These are phyloP conservation scores for Tylopilus intermedius DNA, from an alignment of 768 basidiomycete species.

Conservation along the genomic window DNA sequence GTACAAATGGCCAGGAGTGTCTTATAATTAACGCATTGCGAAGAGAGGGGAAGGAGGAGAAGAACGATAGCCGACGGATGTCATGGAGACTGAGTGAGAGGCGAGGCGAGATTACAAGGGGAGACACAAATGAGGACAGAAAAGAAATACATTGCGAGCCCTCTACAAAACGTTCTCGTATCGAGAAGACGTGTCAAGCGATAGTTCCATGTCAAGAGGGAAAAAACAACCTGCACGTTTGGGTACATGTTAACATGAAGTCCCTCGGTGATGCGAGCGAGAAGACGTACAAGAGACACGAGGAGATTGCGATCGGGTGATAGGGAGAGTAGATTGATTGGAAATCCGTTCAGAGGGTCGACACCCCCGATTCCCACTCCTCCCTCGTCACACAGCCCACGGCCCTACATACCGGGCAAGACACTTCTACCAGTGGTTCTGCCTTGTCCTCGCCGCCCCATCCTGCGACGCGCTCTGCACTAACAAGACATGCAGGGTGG, in stretches of 20 bases:
- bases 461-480: constrained; percentile 59
- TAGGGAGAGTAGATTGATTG: not conserved
- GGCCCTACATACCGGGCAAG: constrained; percentile 67
- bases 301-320: not conserved
- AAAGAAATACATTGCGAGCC: not conserved
- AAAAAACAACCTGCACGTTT: not conserved
- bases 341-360: constrained; percentile 20
- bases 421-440: constrained; percentile 52
- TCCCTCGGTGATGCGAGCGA: not conserved
- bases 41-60: not conserved
- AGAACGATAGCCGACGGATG: constrained; percentile 10
- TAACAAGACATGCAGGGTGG: constrained; percentile 70
- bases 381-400: constrained; percentile 53
- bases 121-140: not conserved
- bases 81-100: constrained; percentile 13
- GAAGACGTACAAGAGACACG: constrained; percentile 1
- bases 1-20: constrained; percentile 12
- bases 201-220: not conserved
- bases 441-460: constrained; percentile 48
- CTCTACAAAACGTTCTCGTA: not conserved
- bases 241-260: not conserved
- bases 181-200: constrained; percentile 6
- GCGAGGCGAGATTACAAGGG: not conserved
- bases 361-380: constrained; percentile 56
- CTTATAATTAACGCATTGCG: not conserved